phyloP scores from a whole-genome alignment of 2,329 filamentous ascomycete genomes.

The Lasiodiplodia theobromae region DNA sequence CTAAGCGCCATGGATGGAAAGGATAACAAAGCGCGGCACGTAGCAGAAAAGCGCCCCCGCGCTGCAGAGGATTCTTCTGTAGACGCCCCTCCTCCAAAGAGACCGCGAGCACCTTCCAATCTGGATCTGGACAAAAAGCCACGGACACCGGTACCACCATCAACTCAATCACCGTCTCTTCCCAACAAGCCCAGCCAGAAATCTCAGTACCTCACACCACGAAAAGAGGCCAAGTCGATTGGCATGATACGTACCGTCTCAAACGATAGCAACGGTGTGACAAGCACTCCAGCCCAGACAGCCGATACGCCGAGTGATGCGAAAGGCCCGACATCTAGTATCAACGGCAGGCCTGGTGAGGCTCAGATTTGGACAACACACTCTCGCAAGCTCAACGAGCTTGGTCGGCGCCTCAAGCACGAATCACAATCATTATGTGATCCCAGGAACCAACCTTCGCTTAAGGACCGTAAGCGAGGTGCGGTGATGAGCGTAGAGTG shows the following conservation, averaged over 20 bases:
- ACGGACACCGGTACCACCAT: constrained; percentile 41
- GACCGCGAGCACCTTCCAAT: constrained; percentile 37
- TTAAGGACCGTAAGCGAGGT: constrained; percentile 45
- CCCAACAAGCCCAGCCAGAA: constrained; percentile 44
- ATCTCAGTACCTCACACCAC: constrained; percentile 43
- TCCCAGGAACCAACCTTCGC: constrained; percentile 35
- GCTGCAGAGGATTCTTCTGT: constrained; percentile 39
- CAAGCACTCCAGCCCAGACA: constrained; percentile 41
- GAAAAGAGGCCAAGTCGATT: constrained; percentile 44
- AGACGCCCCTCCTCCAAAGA: constrained; percentile 37
- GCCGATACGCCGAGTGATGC: constrained; percentile 38
- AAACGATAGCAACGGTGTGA: constrained; percentile 44
- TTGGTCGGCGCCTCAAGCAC: constrained; percentile 57
- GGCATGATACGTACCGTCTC: constrained; percentile 47
- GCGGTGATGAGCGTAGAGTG: constrained; percentile 56
- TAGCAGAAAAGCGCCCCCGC: constrained; percentile 45
- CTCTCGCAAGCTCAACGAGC: constrained; percentile 49
- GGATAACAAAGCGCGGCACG: constrained; percentile 18
- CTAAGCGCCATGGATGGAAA: constrained; percentile 17
- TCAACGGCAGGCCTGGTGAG: constrained; percentile 42
- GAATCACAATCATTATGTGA: constrained; percentile 40
- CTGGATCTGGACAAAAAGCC: constrained; percentile 41
- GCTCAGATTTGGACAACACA: constrained; percentile 47
- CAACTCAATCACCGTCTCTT: constrained; percentile 39
- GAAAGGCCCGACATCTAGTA: constrained; percentile 37